Evolutionary conservation across 1,284 basidiomycete genomes (phyloP), one percentile per base, ranked within the genome.

Genomic region (Tilletia horrida): DNA sequence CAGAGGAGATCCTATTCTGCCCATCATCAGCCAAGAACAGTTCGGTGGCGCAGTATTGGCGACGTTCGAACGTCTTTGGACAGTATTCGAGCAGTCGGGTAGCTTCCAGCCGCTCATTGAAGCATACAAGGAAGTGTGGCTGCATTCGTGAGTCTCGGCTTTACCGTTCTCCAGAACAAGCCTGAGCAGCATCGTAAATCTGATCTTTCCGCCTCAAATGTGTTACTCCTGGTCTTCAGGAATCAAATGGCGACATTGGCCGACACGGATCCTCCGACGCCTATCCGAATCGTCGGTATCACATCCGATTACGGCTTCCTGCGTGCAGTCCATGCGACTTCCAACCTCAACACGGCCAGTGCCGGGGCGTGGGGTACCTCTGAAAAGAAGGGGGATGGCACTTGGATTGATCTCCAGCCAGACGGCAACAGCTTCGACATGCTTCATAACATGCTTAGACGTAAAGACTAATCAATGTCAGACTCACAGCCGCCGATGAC

Each of bases 391-490:
- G 35, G 23, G 44, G 44, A 35, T 35, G 45, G 52, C 40, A 68
- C 43, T 23, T 85, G 82, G 64, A 84, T 88, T 50, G 87, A 88
- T 75, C 78, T 88, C 23, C 95, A 97, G 82, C 96, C 95, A 2
- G 93, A 97, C 78, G 93, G 94, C 35, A 99, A 99, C 82, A 92
- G 91, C 78, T 97, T 98, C 77, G 95, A 97, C 82, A 86, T 97
- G 78, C 91, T 97, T 88, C 87, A 89, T 64, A 92, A 92, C 35
- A 83, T 98, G 80, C 93, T 98, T 78, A 88, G 86, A 83, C 83
- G 85, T 23, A 91, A 90, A 82, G 71, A 70, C 44, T 84, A 42
- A 40, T 40, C 35, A 40, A 40, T 40, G n/a, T n/a, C n/a, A n/a
- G n/a, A n/a, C n/a, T n/a, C n/a, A n/a, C n/a, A n/a, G n/a, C n/a